phyloP scores from a whole-genome alignment of 2,329 filamentous ascomycete genomes.

The Cytospora mali region DNA sequence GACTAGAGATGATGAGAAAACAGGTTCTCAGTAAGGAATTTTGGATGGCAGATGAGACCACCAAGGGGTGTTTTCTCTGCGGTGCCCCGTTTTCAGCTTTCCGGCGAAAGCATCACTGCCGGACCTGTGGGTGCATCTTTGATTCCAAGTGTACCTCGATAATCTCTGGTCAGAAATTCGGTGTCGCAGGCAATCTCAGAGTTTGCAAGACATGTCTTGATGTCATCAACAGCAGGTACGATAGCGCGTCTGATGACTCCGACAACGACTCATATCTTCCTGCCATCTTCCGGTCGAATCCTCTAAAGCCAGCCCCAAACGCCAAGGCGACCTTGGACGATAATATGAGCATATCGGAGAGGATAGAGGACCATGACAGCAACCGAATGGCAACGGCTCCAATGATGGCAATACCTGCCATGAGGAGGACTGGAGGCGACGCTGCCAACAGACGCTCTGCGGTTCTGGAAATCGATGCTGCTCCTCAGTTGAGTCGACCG shows the following conservation, averaged over 20 bases:
- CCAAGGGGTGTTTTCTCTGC: slow-evolving; percentile 95
- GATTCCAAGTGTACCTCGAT: slow-evolving; percentile 93
- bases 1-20: slow-evolving; percentile 73
- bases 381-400: slow-evolving; percentile 63
- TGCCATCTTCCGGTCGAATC: slow-evolving; percentile 60
- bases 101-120: slow-evolving; percentile 93
- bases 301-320: slow-evolving; percentile 45
- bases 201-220: slow-evolving; percentile 92
- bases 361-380: slow-evolving; percentile 48
- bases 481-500: slow-evolving; percentile 74
- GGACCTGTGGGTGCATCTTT: slow-evolving; percentile 97
- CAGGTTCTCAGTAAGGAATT: slow-evolving; percentile 93
- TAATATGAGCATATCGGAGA: slow-evolving; percentile 46
- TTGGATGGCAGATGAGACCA: slow-evolving; percentile 99
- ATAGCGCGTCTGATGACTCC: slow-evolving; percentile 86
- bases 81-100: slow-evolving; percentile 91
- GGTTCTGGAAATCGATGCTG: slow-evolving; percentile 82
- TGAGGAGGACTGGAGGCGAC: slow-evolving; percentile 57
- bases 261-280: slow-evolving; percentile 73
- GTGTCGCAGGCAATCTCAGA: slow-evolving; percentile 78
- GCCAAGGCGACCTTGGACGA: slow-evolving; percentile 38
- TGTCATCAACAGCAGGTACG: slow-evolving; percentile 87
- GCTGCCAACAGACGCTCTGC: slow-evolving; percentile 86
- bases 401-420: slow-evolving; percentile 72
- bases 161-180: slow-evolving; percentile 86